phyloP scores from a whole-genome alignment of 2,329 filamentous ascomycete species.

The Fusarium udum region DNA sequence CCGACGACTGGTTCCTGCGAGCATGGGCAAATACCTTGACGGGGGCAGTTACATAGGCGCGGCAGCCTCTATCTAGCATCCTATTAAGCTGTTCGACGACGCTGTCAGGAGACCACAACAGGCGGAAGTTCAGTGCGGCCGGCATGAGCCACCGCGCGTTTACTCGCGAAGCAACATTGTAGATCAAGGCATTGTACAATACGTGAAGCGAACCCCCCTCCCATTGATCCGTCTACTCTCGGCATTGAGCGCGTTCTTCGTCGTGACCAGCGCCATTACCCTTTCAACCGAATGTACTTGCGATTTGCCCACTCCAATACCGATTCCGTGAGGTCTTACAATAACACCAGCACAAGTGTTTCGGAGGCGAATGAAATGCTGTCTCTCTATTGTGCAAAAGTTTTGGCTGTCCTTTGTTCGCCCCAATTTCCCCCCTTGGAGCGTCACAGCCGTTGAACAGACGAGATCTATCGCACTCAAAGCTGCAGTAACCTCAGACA shows the following conservation, averaged over 20 bases:
- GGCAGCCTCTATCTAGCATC: accelerated
- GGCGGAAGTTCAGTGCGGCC: too few species aligned
- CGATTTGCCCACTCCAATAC: not conserved
- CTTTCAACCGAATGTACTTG: accelerated
- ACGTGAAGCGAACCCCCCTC: accelerated
- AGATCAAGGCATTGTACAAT: not conserved
- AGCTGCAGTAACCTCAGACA: too few species aligned
- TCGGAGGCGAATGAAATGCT: accelerated
- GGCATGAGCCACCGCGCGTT: accelerated
- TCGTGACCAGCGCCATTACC: accelerated
- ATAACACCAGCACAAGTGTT: accelerated
- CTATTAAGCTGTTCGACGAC: accelerated
- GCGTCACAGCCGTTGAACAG: accelerated
- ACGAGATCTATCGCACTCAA: too few species aligned
- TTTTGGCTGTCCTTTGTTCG: accelerated
- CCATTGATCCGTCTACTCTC: accelerated
- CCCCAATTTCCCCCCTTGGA: accelerated
- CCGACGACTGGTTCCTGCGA: accelerated
- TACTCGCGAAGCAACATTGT: accelerated
- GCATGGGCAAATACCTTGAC: accelerated
- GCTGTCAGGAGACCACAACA: accelerated
- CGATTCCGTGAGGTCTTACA: not conserved
- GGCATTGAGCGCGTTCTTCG: accelerated
- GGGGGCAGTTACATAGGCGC: accelerated
- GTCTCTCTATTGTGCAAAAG: accelerated